Conservation (phyloP, 1,139 yeast species). For the Candida smagusa region DNA sequence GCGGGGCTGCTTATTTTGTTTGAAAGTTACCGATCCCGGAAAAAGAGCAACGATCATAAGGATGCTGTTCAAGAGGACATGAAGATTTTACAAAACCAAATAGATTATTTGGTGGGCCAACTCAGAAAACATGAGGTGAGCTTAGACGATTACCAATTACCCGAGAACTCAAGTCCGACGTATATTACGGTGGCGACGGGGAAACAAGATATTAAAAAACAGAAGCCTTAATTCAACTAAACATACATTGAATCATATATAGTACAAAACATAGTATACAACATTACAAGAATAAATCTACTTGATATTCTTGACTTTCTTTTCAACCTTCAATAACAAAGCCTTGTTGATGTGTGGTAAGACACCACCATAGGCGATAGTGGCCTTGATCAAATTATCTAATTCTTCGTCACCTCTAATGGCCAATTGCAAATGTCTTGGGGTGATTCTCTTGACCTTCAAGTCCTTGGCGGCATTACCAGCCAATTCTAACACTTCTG, state of each 20-base stretch:
- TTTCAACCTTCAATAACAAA: slow-evolving; percentile 85
- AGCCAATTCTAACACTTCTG: slow-evolving; percentile 97
- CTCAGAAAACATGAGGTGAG: slow-evolving; percentile 38
- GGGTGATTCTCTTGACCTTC: slow-evolving; percentile 97
- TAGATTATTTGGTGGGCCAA: slow-evolving; percentile 54
- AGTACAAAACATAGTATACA: slow-evolving; percentile 15
- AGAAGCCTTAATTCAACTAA: background rate
- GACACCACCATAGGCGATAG: slow-evolving; percentile 99
- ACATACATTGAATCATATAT: slow-evolving; percentile 9
- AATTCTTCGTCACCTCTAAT: slow-evolving; percentile 99
- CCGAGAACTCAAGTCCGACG: slow-evolving; percentile 44
- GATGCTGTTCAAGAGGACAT: slow-evolving; percentile 71
- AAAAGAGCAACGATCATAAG: slow-evolving; percentile 59
- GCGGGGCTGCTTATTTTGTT: slow-evolving; percentile 78
- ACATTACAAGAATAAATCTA: slow-evolving; percentile 10
- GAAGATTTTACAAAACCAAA: slow-evolving; percentile 63
- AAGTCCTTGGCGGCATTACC: slow-evolving; percentile 99
- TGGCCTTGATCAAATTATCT: slow-evolving; percentile 92
- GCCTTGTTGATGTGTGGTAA: slow-evolving; percentile 97
- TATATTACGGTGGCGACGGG: slow-evolving; percentile 22
- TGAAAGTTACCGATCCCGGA: slow-evolving; percentile 67
- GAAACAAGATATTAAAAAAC: background rate
- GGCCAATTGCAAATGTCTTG: slow-evolving; percentile 97
- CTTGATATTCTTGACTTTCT: slow-evolving; percentile 57
- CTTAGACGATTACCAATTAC: slow-evolving; percentile 46